Evolutionary conservation across 2,329 filamentous ascomycete genomes (phyloP), one percentile per base, ranked within the genome.

Genomic region (Ustilaginoidea virens): DNA sequence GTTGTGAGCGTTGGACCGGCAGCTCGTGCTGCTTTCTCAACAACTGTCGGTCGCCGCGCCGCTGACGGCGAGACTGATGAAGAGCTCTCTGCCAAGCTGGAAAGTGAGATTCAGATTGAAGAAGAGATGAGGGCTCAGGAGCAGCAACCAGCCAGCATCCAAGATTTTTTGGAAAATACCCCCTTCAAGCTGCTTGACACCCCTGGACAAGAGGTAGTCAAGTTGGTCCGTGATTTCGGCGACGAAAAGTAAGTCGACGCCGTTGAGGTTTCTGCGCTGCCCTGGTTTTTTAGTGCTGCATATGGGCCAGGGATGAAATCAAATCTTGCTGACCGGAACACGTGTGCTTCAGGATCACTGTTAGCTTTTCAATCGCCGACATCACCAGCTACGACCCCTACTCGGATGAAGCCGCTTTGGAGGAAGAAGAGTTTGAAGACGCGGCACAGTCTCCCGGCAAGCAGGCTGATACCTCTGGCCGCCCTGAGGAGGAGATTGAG

Each of bases 231-330:
- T 47, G 77, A 70, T 39, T 87, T 81, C 47, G 80, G 80, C 45
- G 76, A 92, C 38, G 90, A 98, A 64, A 82, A 77, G 83, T 90
- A 57, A 56, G 74, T n/a, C n/a, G n/a, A n/a, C n/a, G n/a, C n/a
- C n/a, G n/a, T n/a, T n/a, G n/a, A n/a, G n/a, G n/a, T n/a, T n/a
- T n/a, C n/a, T n/a, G n/a, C n/a, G n/a, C n/a, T n/a, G n/a, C n/a
- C n/a, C n/a, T n/a, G n/a, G n/a, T n/a, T n/a, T n/a, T n/a, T n/a
- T n/a, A n/a, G n/a, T n/a, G n/a, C n/a, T n/a, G n/a, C n/a, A n/a
- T n/a, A n/a, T n/a, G n/a, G n/a, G n/a, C n/a, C n/a, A n/a, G n/a
- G n/a, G n/a, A n/a, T n/a, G n/a, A n/a, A n/a, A n/a, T n/a, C n/a
- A n/a, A n/a, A n/a, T n/a, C n/a, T n/a, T n/a, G n/a, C n/a, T n/a